These are phyloP conservation scores for Citrullus colocynthis DNA, from an alignment of 306 rosid species.

Conservation along the genomic window DNA sequence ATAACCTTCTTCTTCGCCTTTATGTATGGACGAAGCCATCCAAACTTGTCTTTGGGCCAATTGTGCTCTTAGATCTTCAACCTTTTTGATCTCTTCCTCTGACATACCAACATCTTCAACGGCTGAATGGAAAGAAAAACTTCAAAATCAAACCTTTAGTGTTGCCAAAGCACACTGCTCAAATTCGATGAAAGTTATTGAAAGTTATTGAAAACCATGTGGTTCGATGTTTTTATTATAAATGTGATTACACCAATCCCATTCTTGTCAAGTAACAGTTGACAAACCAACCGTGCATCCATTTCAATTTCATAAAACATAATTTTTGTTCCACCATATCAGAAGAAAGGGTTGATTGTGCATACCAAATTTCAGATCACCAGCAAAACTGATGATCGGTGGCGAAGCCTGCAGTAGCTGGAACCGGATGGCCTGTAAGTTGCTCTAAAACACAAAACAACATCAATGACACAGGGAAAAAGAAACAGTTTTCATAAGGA, in stretches of 20 bases:
- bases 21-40: conserved; percentile 95
- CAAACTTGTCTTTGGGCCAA: conserved; percentile 57
- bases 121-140: conserved; percentile 27
- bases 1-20: conserved; percentile 84
- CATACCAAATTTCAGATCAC: conserved; percentile 85
- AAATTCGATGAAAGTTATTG: background rate
- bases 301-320: background rate
- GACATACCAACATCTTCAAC: conserved; percentile 46
- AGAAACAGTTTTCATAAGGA: conserved; percentile 4
- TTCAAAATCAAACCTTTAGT: conserved; percentile 15
- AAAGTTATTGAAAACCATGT: background rate
- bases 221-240: background rate
- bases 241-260: background rate
- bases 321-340: background rate
- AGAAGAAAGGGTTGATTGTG: background rate
- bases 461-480: conserved; percentile 5
- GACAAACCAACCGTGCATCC: background rate
- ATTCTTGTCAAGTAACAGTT: background rate
- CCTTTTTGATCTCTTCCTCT: conserved; percentile 24
- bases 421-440: conserved; percentile 60
- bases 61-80: conserved; percentile 38
- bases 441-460: conserved; percentile 47
- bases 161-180: background rate
- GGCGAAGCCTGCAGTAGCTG: conserved; percentile 87
- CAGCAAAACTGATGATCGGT: conserved; percentile 47